These are phyloP conservation scores for Pistacia atlantica DNA, from an alignment of 345 rosid genomes.

Conservation along the genomic window DNA sequence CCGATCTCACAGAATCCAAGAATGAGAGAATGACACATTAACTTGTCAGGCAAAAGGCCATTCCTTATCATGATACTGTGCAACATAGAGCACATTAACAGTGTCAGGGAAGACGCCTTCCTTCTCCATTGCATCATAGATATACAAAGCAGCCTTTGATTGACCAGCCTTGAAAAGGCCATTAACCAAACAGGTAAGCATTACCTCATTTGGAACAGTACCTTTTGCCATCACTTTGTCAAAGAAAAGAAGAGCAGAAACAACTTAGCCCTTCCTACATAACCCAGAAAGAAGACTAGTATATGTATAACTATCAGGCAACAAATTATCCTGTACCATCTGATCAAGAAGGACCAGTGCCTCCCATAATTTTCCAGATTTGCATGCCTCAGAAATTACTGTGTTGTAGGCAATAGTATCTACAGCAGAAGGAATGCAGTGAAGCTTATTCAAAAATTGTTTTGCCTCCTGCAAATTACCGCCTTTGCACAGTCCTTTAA, in stretches of 20 bases:
- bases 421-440: slow-evolving; percentile 56
- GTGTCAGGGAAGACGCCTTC: slow-evolving; percentile 53
- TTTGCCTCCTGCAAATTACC: slow-evolving; percentile 64
- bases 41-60: slow-evolving; percentile 61
- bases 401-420: slow-evolving; percentile 71
- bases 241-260: slow-evolving; percentile 63
- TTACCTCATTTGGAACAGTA: slow-evolving; percentile 39
- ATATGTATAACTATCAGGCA: slow-evolving; percentile 72
- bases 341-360: slow-evolving; percentile 63
- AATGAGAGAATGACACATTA: slow-evolving; percentile 72
- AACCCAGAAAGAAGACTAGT: slow-evolving; percentile 68
- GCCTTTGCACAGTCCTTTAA: slow-evolving; percentile 83
- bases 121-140: slow-evolving; percentile 51
- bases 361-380: slow-evolving; percentile 58
- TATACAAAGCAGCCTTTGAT: slow-evolving; percentile 46
- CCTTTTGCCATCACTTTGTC: slow-evolving; percentile 51
- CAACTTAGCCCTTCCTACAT: slow-evolving; percentile 67
- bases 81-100: slow-evolving; percentile 45
- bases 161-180: slow-evolving; percentile 79
- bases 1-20: slow-evolving; percentile 66
- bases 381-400: slow-evolving; percentile 61
- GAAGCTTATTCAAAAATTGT: slow-evolving; percentile 55
- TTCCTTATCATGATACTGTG: slow-evolving; percentile 46
- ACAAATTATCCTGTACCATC: slow-evolving; percentile 57
- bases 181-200: slow-evolving; percentile 66